Conservation (phyloP, 768 basidiomycete genomes). For the Tricholoma bakamatsutake region DNA sequence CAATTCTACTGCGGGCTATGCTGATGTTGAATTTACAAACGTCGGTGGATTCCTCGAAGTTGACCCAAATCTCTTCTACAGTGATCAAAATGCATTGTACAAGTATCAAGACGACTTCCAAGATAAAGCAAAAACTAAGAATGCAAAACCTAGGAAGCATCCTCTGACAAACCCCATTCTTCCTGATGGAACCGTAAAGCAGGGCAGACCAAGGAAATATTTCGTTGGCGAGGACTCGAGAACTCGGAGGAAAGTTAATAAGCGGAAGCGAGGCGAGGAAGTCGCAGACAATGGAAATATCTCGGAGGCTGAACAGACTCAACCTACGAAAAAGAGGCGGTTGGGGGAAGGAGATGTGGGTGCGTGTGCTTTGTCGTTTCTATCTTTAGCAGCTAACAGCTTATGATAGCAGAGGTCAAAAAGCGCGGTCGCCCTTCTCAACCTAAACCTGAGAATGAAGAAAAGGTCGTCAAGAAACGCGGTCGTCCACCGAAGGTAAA, state of each 20-base stretch:
- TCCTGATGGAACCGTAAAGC: slow-evolving; percentile 48
- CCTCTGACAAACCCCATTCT: slow-evolving; percentile 41
- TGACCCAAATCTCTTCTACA: slow-evolving; percentile 50
- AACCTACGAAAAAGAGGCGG: slow-evolving; percentile 22
- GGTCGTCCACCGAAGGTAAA: slow-evolving; percentile 29
- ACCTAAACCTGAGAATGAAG: background rate
- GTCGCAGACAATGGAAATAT: slow-evolving; percentile 1
- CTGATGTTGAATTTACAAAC: slow-evolving; percentile 39
- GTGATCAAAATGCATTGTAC: slow-evolving; percentile 32
- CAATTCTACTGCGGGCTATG: slow-evolving; percentile 35
- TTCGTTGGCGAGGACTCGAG: slow-evolving; percentile 14
- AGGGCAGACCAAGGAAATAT: slow-evolving; percentile 50
- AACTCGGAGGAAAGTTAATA: slow-evolving; percentile 10
- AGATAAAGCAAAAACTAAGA: slow-evolving; percentile 20
- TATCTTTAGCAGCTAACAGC: background rate
- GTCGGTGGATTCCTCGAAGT: slow-evolving; percentile 50
- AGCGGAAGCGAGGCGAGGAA: slow-evolving; percentile 18
- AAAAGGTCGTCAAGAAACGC: slow-evolving; percentile 29
- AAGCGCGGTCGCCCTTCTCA: slow-evolving; percentile 6
- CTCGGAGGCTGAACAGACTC: slow-evolving; percentile 10
- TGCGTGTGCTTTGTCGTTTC: background rate
- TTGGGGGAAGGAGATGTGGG: slow-evolving; percentile 4
- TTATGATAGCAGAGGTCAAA: background rate
- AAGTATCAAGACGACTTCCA: slow-evolving; percentile 48
- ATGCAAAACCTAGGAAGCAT: slow-evolving; percentile 29